Conservation (phyloP, 805 yeast species). For the Geotrichum ghanense region DNA sequence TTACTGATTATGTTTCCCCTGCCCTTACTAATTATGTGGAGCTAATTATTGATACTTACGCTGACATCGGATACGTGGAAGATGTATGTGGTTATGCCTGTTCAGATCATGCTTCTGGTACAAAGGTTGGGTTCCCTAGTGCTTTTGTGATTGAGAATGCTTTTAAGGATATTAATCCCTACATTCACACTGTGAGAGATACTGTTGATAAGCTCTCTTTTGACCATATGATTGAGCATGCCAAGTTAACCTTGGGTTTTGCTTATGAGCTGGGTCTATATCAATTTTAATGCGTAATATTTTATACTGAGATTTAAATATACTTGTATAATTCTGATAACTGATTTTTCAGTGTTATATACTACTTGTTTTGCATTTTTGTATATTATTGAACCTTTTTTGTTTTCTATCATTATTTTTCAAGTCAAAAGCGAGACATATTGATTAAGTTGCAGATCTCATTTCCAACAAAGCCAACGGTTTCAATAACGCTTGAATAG, state of each 20-base stretch:
- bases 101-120: conserved; percentile 84
- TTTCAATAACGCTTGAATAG: no score
- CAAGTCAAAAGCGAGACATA: no score
- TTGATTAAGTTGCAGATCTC: no score
- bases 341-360: no score
- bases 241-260: conserved; percentile 63
- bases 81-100: conserved; percentile 87
- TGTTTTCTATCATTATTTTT: no score
- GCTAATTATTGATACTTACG: conserved; percentile 47
- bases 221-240: conserved; percentile 70
- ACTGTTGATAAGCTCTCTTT: conserved; percentile 72
- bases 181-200: conserved; percentile 68
- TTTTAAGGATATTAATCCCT: conserved; percentile 50
- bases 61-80: conserved; percentile 58
- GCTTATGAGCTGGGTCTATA: conserved; percentile 54
- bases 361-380: no score
- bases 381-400: no score
- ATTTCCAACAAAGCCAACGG: no score
- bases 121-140: conserved; percentile 73
- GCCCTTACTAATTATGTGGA: conserved; percentile 50
- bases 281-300: conserved; percentile 17
- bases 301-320: no score
- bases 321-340: no score
- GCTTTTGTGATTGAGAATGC: conserved; percentile 74
- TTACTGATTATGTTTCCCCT: conserved; percentile 54